phyloP scores from a whole-genome alignment of 2,329 filamentous ascomycete genomes.

The Talaromyces sp. region DNA sequence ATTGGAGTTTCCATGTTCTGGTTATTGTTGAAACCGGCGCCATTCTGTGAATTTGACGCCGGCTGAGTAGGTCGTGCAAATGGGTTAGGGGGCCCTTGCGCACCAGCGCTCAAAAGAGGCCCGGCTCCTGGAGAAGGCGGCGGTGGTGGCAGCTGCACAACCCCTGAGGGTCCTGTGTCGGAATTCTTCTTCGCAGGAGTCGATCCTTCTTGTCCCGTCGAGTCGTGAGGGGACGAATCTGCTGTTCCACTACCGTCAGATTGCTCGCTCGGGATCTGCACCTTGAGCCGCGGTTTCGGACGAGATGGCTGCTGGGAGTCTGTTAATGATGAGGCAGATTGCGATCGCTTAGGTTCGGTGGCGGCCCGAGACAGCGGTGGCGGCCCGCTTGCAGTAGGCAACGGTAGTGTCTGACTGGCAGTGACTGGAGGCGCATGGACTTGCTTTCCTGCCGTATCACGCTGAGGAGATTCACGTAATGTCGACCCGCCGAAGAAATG shows the following conservation, averaged over 20 bases:
- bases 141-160: slow-evolving; percentile 77
- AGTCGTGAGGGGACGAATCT: slow-evolving; percentile 60
- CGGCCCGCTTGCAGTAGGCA: slow-evolving; percentile 50
- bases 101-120: slow-evolving; percentile 75
- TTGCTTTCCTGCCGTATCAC: slow-evolving; percentile 36
- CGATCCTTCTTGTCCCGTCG: slow-evolving; percentile 55
- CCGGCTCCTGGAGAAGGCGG: slow-evolving; percentile 77
- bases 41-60: slow-evolving; percentile 31
- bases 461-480: slow-evolving; percentile 42
- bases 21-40: slow-evolving; percentile 35
- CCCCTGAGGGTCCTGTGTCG: slow-evolving; percentile 58
- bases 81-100: slow-evolving; percentile 87
- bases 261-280: slow-evolving; percentile 89
- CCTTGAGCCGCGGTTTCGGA: slow-evolving; percentile 76
- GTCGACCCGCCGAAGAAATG: slow-evolving; percentile 64
- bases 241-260: slow-evolving; percentile 74
- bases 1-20: slow-evolving; percentile 67
- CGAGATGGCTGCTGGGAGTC: slow-evolving; percentile 66
- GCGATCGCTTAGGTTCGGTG: slow-evolving; percentile 38
- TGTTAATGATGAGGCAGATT: slow-evolving; percentile 64
- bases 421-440: slow-evolving; percentile 40
- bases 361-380: slow-evolving; percentile 48
- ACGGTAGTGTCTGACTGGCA: slow-evolving; percentile 46
- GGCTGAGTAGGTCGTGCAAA: slow-evolving; percentile 85
- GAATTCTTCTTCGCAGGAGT: slow-evolving; percentile 52